Conservation (phyloP, 805 yeast species). For the Torulaspora indica region DNA sequence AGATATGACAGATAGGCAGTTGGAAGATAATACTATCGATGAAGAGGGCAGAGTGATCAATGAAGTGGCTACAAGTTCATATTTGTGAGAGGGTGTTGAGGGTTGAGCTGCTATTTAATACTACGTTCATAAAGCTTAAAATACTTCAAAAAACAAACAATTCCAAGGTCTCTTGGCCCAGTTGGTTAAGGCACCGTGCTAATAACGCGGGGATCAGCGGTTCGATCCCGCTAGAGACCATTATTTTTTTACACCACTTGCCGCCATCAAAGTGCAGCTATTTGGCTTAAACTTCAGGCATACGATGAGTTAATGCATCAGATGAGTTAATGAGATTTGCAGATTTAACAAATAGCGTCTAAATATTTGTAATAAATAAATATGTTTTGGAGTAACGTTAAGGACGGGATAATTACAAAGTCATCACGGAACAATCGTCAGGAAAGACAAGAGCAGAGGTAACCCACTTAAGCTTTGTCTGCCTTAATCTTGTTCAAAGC, state of each 20-base stretch:
- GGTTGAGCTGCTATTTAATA: too few relatives aligned
- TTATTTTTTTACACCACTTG: neutral
- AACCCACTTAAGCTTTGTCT: constrained; percentile 9
- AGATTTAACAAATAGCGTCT: neutral
- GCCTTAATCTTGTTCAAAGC: constrained; percentile 77
- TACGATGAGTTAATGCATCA: neutral
- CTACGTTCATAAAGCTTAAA: too few relatives aligned
- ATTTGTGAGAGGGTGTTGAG: too few relatives aligned
- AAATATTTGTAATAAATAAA: constrained; percentile 13
- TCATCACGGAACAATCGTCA: constrained; percentile 8
- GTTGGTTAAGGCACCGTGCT: constrained; percentile 23
- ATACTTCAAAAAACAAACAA: neutral
- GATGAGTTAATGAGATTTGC: neutral
- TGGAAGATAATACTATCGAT: too few relatives aligned
- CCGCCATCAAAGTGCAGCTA: too few relatives aligned
- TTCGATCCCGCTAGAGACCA: constrained; percentile 25
- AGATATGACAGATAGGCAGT: too few relatives aligned
- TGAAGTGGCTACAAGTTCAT: too few relatives aligned
- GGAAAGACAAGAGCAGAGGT: neutral
- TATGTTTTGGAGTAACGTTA: constrained; percentile 10
- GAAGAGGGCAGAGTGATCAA: too few relatives aligned
- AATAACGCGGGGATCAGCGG: constrained; percentile 24
- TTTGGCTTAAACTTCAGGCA: too few relatives aligned
- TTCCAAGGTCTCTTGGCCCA: constrained; percentile 19
- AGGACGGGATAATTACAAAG: constrained; percentile 14